These are phyloP conservation scores for Oryza longistaminata DNA, from an alignment of 176 grass and related monocot genomes.

Conservation along the genomic window DNA sequence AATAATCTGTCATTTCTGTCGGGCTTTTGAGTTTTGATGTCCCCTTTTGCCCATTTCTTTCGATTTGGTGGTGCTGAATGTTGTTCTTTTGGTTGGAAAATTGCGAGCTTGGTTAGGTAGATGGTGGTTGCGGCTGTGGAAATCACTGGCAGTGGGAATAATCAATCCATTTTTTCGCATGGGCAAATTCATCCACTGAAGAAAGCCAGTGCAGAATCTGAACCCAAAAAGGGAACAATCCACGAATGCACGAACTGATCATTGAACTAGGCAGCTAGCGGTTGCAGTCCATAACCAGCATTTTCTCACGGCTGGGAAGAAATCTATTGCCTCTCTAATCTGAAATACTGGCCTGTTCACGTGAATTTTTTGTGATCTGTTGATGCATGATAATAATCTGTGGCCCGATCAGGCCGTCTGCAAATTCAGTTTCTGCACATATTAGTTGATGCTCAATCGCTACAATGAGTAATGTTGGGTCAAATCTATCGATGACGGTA, in stretches of 20 bases:
- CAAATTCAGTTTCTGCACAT: not conserved
- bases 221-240: not conserved
- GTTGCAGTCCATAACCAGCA: not conserved
- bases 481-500: no score
- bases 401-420: not conserved
- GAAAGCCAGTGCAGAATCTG: not conserved
- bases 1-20: conserved; percentile 3
- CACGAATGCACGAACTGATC: not conserved
- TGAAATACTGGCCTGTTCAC: not conserved
- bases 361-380: not conserved
- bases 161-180: not conserved
- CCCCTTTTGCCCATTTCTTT: not conserved
- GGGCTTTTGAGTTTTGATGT: not conserved
- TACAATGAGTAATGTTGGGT: not conserved
- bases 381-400: not conserved
- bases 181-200: not conserved
- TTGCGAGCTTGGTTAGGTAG: not conserved
- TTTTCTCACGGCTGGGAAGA: not conserved
- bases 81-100: conserved; percentile 34
- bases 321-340: not conserved
- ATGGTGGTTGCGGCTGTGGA: conserved; percentile 14
- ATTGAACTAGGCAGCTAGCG: not conserved
- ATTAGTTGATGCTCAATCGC: not conserved
- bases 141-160: conserved; percentile 2
- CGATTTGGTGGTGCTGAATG: not conserved